Percentiles rank a stretch among this genome's conserved stretches.
phyloP scores from a whole-genome alignment of 2,329 filamentous ascomycete species.

The Sarocladium oryzae region DNA sequence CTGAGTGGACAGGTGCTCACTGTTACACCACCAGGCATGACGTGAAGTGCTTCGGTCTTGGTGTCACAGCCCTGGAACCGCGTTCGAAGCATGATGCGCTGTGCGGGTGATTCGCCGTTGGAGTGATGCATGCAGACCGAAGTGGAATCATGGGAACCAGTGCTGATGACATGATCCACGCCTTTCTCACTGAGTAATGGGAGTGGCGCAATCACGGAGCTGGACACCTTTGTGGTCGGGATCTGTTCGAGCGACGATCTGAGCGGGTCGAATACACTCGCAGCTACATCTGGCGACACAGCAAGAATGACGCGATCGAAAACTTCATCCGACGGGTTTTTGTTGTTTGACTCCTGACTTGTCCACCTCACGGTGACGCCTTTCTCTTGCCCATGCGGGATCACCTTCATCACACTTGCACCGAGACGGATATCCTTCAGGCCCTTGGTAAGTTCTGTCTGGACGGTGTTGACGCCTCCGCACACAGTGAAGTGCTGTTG shows the following conservation, averaged over 20 bases:
- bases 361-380: slow-evolving; percentile 29
- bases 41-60: slow-evolving; percentile 46
- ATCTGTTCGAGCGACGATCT: slow-evolving; percentile 31
- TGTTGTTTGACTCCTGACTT: slow-evolving; percentile 12
- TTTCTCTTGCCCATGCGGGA: slow-evolving; percentile 14
- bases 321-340: slow-evolving; percentile 19
- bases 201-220: slow-evolving; percentile 31
- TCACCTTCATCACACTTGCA: slow-evolving; percentile 29
- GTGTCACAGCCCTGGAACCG: slow-evolving; percentile 21
- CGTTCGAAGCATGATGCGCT: slow-evolving; percentile 29
- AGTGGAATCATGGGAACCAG: slow-evolving; percentile 3
- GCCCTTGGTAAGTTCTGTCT: slow-evolving; percentile 35
- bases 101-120: slow-evolving; percentile 19
- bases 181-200: slow-evolving; percentile 3
- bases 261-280: slow-evolving; percentile 39
- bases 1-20: slow-evolving; percentile 45
- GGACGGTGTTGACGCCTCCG: slow-evolving; percentile 42
- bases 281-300: slow-evolving; percentile 47
- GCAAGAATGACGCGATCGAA: slow-evolving; percentile 50
- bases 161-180: slow-evolving; percentile 11
- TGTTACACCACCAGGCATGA: slow-evolving; percentile 42
- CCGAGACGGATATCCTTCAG: slow-evolving; percentile 33
- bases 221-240: slow-evolving; percentile 41
- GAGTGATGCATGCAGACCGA: slow-evolving; percentile 22
- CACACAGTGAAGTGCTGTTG: slow-evolving; percentile 45